These are phyloP conservation scores for Microdochium paspali DNA, from an alignment of 2,329 filamentous ascomycete species.

Conservation along the genomic window DNA sequence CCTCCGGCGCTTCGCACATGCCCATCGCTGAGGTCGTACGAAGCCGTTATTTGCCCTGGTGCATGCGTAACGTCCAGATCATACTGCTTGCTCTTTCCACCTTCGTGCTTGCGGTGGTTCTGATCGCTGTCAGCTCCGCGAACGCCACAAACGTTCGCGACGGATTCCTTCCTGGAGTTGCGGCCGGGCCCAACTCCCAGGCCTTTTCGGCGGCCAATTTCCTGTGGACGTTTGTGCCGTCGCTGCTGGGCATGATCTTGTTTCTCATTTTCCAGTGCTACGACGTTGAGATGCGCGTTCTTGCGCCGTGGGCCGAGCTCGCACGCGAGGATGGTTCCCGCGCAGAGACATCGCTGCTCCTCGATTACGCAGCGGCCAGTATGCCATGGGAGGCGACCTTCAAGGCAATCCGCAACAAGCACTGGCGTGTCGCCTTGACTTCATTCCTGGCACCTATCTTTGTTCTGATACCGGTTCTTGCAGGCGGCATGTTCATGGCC, in stretches of 20 bases:
- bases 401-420: slow-evolving; percentile 48
- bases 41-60: slow-evolving; percentile 68
- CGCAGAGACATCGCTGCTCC: slow-evolving; percentile 55
- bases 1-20: slow-evolving; percentile 31
- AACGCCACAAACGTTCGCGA: slow-evolving; percentile 52
- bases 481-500: slow-evolving; percentile 65
- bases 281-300: slow-evolving; percentile 54
- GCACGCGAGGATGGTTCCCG: slow-evolving; percentile 44
- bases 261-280: slow-evolving; percentile 59
- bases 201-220: slow-evolving; percentile 86
- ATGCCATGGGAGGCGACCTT: slow-evolving; percentile 50
- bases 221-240: slow-evolving; percentile 69
- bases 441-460: slow-evolving; percentile 51
- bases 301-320: slow-evolving; percentile 63
- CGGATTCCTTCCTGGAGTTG: slow-evolving; percentile 65
- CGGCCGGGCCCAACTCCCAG: slow-evolving; percentile 44
- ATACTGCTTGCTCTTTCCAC: slow-evolving; percentile 54
- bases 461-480: slow-evolving; percentile 55
- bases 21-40: slow-evolving; percentile 27
- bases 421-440: slow-evolving; percentile 55
- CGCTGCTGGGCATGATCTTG: slow-evolving; percentile 55
- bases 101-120: slow-evolving; percentile 64
- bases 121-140: slow-evolving; percentile 73
- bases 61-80: slow-evolving; percentile 58
- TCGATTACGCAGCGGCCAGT: slow-evolving; percentile 57